Evolutionary conservation across 805 yeast species (phyloP), one percentile per base, ranked within the genome.

Genomic region (Candida chauliodis): DNA sequence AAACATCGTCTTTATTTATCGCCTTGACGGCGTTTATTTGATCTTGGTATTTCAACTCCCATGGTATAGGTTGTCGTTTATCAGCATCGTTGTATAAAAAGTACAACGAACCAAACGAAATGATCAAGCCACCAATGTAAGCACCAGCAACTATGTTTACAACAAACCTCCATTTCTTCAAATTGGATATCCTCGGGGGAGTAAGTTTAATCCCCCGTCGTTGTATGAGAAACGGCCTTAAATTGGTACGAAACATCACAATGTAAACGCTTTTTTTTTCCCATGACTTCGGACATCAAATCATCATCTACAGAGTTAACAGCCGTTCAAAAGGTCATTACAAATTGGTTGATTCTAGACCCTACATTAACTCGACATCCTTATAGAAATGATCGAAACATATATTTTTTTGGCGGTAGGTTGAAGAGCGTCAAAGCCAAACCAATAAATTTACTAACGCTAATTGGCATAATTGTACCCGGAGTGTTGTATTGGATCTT

Each of bases 321-420:
- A 4, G 33, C 42, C 10, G 3, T 44, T 6, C 48, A 48, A n/a
- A 29, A 41, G 16, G 43, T 55, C 31, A 34, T 57, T n/a, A 47
- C 54, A 10, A 56, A 57, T 40, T 57, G 62, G 63, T 34, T 59
- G 22, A 46, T 58, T 6, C 52, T 55, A 8, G 62, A 59, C 42
- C 63, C 63, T 14, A 42, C 49, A 18, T 30, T 44, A 8, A 22
- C 41, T 8, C 6, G 14, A 17, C 6, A 19, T 9, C 74, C 76
- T 55, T 78, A 75, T 52, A 68, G 73, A 49, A 61, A 56, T 1
- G 71, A 69, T 52, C 46, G 53, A 8, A 61, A 62, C 13, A 45
- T 76, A 2, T 84, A 74, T 54, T 58, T 82, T 3, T 56, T 78
- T 34, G 93, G 93, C 10, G 95, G 95, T 0, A 56, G 88, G 29